Base-by-base conservation (phyloP, 192 early-diverging fungal genomes). In the Coemansia sp. region DNA sequence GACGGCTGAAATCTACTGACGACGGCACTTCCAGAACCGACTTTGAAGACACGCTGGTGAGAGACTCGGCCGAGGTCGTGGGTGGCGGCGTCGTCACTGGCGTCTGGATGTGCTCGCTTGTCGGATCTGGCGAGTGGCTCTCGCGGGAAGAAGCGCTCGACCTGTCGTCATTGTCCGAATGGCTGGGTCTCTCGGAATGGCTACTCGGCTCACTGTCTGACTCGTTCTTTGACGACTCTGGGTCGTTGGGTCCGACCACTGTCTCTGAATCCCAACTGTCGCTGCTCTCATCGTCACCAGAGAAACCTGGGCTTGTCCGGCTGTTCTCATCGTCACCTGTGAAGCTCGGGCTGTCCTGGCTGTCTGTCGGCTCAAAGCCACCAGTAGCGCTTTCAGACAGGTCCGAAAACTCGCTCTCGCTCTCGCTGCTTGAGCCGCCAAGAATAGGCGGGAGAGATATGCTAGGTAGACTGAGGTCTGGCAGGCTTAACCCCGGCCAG, bases 1-100 rank as follows among this genome's bases (percentile, higher is more conserved):
- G 56, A 3, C 65, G 56, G 51, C 62, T 58, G 58, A 78, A 71
- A 43, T 78, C 75, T 6, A 71, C 75, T n/a, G 75, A 78, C 0
- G 75, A 60, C 2, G 75, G 75, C 33, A 78, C 75, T 4, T 38
- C 28, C n/a, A 78, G 60, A 2, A 67, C 8, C 27, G 50, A 42
- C 69, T 67, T 71, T 21, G 60, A 38, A 10, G 56, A 43, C 6
- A 57, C 60, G 56, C 47, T 64, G 23, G 23, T 52, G 10, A 61
- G 29, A 33, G 60, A 29, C 21, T 18, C 27, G 5, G 64, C 9
- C 21, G 31, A 29, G 2, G 54, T 18, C 8, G 33, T 47, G n/a
- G 57, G 18, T 23, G 47, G 29, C 1, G 65, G 45, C 5, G 22
- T 14, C 3, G 46, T 27, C 19, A 44, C 22, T 1, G 43, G 40